Evolutionary conservation across 257 asterid species (phyloP), one percentile per base, ranked within the genome.

Genomic region (Lavandula angustifolia): DNA sequence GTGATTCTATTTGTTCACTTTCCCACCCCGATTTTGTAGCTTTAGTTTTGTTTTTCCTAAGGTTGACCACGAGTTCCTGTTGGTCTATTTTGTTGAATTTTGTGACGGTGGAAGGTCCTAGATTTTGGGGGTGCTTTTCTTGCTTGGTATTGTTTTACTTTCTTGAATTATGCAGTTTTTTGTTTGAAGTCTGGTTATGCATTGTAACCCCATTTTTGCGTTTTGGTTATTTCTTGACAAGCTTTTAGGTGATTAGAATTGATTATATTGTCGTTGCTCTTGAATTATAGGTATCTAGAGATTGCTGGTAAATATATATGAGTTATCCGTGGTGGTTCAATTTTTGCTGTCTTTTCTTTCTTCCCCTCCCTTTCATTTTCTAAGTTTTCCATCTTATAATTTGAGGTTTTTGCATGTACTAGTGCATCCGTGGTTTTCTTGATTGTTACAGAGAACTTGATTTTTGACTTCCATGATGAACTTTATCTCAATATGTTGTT

Each of bases 131-230:
- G n/a, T n/a, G n/a, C n/a, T n/a, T n/a, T n/a, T n/a, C n/a, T n/a
- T n/a, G n/a, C n/a, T n/a, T n/a, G n/a, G 35, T 77, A n/a, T 77
- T 76, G 60, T 54, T 74, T 72, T 57, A 52, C 66, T 18, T 61
- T 52, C 62, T 54, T 57, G 69, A 76, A 54, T 73, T 72, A 9
- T 67, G 6, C 67, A 50, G 55, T 72, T 34, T 47, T 58, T 67
- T 32, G 1, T 40, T n/a, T 51, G 51, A 48, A 33, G 62, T 70
- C 52, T 48, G 69, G 37, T 53, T 72, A 5, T 43, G 56, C 66
- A 56, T 48, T 64, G 31, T 8, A 7, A 13, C 38, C 16, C 12
- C 6, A 22, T 33, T 43, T 11, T 0, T 34, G 34, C 32, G 7
- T 41, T 53, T 67, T 14, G 38, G 35, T 70, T 22, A 48, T 29